Evolutionary conservation across 1,284 basidiomycete species (phyloP).

Genomic region (Papiliotrema laurentii): DNA sequence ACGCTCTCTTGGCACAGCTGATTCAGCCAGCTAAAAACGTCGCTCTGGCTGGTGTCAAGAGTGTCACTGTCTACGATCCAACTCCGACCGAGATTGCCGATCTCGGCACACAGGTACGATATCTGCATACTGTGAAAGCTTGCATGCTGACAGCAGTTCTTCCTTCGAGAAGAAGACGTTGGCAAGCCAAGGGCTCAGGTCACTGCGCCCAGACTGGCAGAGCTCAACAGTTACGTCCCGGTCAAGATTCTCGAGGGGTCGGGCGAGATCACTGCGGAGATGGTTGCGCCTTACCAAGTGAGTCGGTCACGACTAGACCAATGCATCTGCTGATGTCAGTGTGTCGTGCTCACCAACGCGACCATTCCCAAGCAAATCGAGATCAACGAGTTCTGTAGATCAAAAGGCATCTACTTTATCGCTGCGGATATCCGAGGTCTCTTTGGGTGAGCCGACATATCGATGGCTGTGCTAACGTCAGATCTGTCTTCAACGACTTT

Average conservation of each 20-base stretch:
- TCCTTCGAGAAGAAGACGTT: constrained; percentile 81
- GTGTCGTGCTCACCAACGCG: constrained; percentile 80
- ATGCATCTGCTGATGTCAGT: constrained; percentile 31
- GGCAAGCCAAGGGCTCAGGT: constrained; percentile 83
- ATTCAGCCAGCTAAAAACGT: constrained; percentile 79
- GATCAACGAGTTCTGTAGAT: constrained; percentile 90
- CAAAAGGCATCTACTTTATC: constrained; percentile 86
- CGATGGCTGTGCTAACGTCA: constrained; percentile 36
- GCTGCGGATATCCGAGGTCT: constrained; percentile 88
- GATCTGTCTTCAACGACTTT: constrained; percentile 94
- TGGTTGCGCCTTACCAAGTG: constrained; percentile 84
- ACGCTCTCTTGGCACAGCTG: neutral
- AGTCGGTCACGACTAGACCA: constrained; percentile 21
- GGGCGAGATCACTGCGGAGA: constrained; percentile 70
- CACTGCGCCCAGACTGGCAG: constrained; percentile 83
- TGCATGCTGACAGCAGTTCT: constrained; percentile 64
- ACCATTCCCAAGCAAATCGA: constrained; percentile 79
- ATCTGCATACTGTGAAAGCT: neutral
- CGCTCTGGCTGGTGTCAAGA: constrained; percentile 94
- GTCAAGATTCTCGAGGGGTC: constrained; percentile 71
- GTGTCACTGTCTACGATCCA: constrained; percentile 93
- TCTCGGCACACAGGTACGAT: constrained; percentile 79
- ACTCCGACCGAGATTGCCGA: constrained; percentile 80
- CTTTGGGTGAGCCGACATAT: constrained; percentile 65
- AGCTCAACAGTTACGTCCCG: constrained; percentile 95